Conservation (phyloP, 441 rosid genomes). For the Pelargonium myrrhifolium region DNA sequence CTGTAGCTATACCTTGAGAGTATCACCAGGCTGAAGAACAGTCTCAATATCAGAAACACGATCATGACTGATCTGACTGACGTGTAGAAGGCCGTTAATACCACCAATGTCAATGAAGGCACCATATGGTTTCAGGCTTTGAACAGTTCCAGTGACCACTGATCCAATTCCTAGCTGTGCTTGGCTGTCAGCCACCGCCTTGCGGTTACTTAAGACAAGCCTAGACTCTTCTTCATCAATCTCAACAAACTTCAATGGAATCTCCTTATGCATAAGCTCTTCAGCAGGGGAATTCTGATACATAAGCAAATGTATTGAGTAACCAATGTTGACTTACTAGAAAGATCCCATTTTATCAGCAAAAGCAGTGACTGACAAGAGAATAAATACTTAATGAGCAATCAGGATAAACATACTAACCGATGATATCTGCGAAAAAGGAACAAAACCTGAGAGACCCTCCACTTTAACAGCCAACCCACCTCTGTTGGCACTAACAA, state of each 20-base stretch:
- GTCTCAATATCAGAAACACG: slow-evolving; percentile 88
- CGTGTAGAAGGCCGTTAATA: slow-evolving; percentile 92
- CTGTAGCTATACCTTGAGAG: slow-evolving; percentile 50
- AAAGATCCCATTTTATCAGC: no score
- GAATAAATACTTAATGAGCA: slow-evolving; percentile 2
- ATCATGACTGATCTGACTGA: slow-evolving; percentile 93
- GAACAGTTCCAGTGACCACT: slow-evolving; percentile 81
- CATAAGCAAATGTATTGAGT: background rate
- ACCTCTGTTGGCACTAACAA: slow-evolving; percentile 85
- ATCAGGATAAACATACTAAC: slow-evolving; percentile 38
- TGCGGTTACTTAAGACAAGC: slow-evolving; percentile 90
- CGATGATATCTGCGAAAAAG: slow-evolving; percentile 87
- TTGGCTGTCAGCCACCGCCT: slow-evolving; percentile 97
- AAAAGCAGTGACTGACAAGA: background rate
- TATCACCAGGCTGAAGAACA: slow-evolving; percentile 98
- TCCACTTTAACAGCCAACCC: slow-evolving; percentile 83
- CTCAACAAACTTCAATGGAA: slow-evolving; percentile 87
- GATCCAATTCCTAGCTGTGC: slow-evolving; percentile 95
- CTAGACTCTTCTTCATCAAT: slow-evolving; percentile 90
- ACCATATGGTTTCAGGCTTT: slow-evolving; percentile 95
- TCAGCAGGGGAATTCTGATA: slow-evolving; percentile 71
- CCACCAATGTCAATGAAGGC: slow-evolving; percentile 98
- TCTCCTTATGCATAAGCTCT: slow-evolving; percentile 74
- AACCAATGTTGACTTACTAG: no score
- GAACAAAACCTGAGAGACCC: slow-evolving; percentile 85